These are phyloP conservation scores for Lactuca sativa DNA, from an alignment of 129 eudicot genomes.

Conservation along the genomic window DNA sequence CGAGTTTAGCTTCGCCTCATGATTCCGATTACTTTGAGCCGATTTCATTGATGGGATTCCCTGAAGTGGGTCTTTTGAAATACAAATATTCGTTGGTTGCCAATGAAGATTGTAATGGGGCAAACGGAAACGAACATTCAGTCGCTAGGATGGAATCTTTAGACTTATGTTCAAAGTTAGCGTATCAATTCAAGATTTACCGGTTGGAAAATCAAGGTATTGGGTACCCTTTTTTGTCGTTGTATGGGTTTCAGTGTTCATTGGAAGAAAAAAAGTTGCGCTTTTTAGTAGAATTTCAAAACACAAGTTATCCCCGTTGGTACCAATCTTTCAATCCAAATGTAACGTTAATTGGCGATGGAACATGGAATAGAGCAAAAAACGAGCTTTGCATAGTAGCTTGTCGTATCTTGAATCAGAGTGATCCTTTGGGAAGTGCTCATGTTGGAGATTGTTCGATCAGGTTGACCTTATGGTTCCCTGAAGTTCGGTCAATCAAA, in stretches of 20 bases:
- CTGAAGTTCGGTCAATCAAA: conserved; percentile 45
- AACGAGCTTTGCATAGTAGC: conserved; percentile 45
- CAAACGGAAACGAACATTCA: neutral
- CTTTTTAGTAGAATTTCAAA: conserved; percentile 36
- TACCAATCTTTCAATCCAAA: conserved; percentile 30
- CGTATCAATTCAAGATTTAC: conserved; percentile 9
- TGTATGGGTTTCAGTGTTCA: conserved; percentile 55
- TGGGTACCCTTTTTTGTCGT: conserved; percentile 31
- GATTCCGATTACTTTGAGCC: conserved; percentile 52
- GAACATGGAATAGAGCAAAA: conserved; percentile 60
- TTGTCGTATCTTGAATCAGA: conserved; percentile 47
- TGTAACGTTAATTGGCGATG: conserved; percentile 63
- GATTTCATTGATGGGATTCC: conserved; percentile 51
- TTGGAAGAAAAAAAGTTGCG: conserved; percentile 40
- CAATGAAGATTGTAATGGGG: conserved; percentile 30
- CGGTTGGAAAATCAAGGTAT: conserved; percentile 42
- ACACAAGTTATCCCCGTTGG: conserved; percentile 20
- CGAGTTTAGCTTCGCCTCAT: conserved; percentile 43
- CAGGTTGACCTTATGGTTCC: conserved; percentile 56
- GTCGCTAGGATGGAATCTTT: conserved; percentile 32
- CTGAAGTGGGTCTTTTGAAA: conserved; percentile 25
- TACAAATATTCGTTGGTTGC: conserved; percentile 50
- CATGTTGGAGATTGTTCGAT: conserved; percentile 64
- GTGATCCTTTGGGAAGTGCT: conserved; percentile 28
- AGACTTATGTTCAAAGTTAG: conserved; percentile 37